Evolutionary conservation across 1,139 yeast genomes (phyloP), one percentile per base, ranked within the genome.

Genomic region (Meyerozyma carpophila): DNA sequence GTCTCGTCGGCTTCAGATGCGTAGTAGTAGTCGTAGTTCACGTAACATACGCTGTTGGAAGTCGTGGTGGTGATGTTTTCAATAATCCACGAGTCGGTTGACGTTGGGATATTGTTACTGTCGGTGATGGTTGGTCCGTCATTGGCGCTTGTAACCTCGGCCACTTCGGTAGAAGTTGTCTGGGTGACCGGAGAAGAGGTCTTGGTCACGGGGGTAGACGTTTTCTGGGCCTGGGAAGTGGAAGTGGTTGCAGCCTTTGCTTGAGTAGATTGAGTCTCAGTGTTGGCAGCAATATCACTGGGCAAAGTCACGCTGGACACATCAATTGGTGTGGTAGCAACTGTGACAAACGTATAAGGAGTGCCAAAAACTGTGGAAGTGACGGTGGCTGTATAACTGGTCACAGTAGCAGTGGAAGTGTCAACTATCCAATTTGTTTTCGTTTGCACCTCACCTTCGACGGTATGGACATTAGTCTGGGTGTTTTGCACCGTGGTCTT

Each of bases 341-440:
- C 70, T 10, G 75, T 69, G 21, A 71, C 62, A 51, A 53, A 70
- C 27, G 73, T 68, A 37, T 58, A 51, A n/a, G 69, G 67, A 20
- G 62, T 56, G 25, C 77, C 77, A 47, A 65, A 65, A 16, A 72
- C 65, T 11, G 76, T 70, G 3, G 69, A 63, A 7, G 76, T 72
- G 38, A 67, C 72, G 7, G 78, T 73, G 11, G 77, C 75, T 32
- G 77, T 73, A 53, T 71, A 73, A 39, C 63, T 59, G 24, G 77
- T 73, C 39, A 65, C 62, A 14, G 77, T 73, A 32, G 62, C 55
- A 18, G 72, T 66, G 24, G 62, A 58, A 37, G 75, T 65, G 41
- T 61, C 58, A 27, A 66, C 57, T 16, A 56, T 45, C 34, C 56
- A 47, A 45, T 67, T 61, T 18, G 75, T 68, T 29, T 49, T 43